Base-by-base conservation (phyloP, 2,329 filamentous ascomycete genomes). In the Microcyclospora pomicola region DNA sequence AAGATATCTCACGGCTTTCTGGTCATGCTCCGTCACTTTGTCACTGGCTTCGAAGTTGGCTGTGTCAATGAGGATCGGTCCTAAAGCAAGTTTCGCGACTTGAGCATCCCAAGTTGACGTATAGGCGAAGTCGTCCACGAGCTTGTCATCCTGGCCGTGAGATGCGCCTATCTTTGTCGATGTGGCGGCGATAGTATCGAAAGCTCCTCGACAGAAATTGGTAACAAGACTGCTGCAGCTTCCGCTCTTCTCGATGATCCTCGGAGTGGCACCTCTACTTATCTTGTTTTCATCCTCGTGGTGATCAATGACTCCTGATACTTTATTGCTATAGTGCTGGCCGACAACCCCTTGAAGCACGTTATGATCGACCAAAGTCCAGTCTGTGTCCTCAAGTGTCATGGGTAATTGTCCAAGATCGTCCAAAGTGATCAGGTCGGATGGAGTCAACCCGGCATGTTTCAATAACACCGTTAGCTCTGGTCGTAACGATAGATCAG, bases 291-390 rank as follows among this genome's bases (percentile, higher is more conserved):
- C 83, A 44, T 91, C 82, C 1, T 72, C 76, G 54, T 91, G 84
- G 59, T 91, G 83, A 58, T 91, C 83, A 38, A 91, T 71, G 45
- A 78, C 78, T 3, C 78, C 80, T 4, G 67, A 60, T 0, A 87
- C 70, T 7, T 64, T 62, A 3, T 53, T 43, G 0, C 61, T 60
- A 51, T 75, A 82, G 12, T 65, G 58, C 24, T 50, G 34, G 12
- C 67, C 71, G 12, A 88, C 62, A 11, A 60, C 50, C 0, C 81
- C 80, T 5, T 79, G 78, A 34, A 84, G 64, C 1, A 66, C 69
- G 54, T 91, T 91, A 64, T 91, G 84, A 60, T 91, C 83, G 3
- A 91, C 81, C 1, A 91, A 65, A 13, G 84, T 61, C 80, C 80
- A 86, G 35, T 64, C 65, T 1, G 80, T 79, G 34, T 74, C 69